phyloP scores from a whole-genome alignment of 768 basidiomycete species.

The Lentinula sp. region DNA sequence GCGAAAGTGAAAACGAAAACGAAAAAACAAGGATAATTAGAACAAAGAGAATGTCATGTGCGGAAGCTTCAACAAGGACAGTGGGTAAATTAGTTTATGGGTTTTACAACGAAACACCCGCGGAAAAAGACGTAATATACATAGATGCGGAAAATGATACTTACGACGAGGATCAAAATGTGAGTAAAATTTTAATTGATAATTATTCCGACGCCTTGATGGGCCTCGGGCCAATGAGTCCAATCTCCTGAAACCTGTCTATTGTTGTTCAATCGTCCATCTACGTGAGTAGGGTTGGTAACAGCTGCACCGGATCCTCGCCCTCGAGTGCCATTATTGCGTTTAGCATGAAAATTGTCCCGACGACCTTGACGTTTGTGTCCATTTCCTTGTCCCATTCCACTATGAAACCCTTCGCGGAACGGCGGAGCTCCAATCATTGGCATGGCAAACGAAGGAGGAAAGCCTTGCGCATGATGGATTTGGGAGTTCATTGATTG shows the following conservation, averaged over 20 bases:
- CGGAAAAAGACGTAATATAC: background rate
- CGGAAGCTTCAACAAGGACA: background rate
- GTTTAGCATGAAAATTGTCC: background rate
- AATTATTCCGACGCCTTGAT: background rate
- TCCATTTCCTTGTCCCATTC: background rate
- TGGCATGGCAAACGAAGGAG: background rate
- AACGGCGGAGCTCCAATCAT: slow-evolving; percentile 1
- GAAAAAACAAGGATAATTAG: background rate
- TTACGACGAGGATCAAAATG: background rate
- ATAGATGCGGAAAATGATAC: background rate
- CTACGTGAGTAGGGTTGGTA: background rate
- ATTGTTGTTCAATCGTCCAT: background rate
- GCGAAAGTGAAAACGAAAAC: background rate
- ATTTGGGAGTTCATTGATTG: background rate
- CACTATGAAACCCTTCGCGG: background rate
- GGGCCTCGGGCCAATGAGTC: background rate
- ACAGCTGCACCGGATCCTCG: background rate
- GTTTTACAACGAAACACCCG: background rate
- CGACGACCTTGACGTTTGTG: slow-evolving; percentile 1
- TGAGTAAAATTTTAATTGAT: background rate
- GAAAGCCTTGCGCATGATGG: background rate
- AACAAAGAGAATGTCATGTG: background rate
- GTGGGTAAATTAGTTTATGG: background rate
- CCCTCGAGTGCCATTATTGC: background rate
- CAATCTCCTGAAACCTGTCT: background rate